Conservation (phyloP, 2,329 filamentous ascomycete genomes). For the Monilinia aucupariae region DNA sequence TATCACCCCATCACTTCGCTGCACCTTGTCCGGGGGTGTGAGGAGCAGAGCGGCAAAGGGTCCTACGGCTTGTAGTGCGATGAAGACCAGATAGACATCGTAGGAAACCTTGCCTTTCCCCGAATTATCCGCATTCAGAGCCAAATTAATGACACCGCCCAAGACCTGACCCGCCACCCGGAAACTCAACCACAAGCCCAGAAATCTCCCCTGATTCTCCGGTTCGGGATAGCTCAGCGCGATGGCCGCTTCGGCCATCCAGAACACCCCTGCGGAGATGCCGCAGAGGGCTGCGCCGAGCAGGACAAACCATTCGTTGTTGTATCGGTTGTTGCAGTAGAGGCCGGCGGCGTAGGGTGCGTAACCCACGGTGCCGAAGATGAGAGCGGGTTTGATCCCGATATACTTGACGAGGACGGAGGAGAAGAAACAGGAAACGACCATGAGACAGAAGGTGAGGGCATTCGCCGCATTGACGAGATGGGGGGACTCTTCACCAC, state of each 20-base stretch:
- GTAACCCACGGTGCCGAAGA: constrained; percentile 68
- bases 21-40: constrained; percentile 54
- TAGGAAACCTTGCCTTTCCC: constrained; percentile 62
- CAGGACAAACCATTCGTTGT: constrained; percentile 62
- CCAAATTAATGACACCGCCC: constrained; percentile 66
- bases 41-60: constrained; percentile 61
- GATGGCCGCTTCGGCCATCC: constrained; percentile 70
- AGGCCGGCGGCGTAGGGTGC: constrained; percentile 66
- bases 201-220: constrained; percentile 56
- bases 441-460: constrained; percentile 67
- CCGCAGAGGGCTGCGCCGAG: constrained; percentile 41
- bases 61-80: constrained; percentile 60
- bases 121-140: constrained; percentile 54
- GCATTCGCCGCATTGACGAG: constrained; percentile 65
- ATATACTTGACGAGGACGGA: constrained; percentile 60
- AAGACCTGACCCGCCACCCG: constrained; percentile 60
- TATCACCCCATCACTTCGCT: constrained; percentile 58
- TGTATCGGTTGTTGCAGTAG: constrained; percentile 67
- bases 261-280: constrained; percentile 59
- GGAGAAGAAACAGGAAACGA: constrained; percentile 62
- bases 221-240: constrained; percentile 68
- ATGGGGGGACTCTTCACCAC: constrained; percentile 58
- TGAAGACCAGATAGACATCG: constrained; percentile 63
- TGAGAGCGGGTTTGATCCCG: constrained; percentile 64
- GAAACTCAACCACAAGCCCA: constrained; percentile 63